Conservation (phyloP, 129 eudicot genomes). For the Erigeron canadensis region DNA sequence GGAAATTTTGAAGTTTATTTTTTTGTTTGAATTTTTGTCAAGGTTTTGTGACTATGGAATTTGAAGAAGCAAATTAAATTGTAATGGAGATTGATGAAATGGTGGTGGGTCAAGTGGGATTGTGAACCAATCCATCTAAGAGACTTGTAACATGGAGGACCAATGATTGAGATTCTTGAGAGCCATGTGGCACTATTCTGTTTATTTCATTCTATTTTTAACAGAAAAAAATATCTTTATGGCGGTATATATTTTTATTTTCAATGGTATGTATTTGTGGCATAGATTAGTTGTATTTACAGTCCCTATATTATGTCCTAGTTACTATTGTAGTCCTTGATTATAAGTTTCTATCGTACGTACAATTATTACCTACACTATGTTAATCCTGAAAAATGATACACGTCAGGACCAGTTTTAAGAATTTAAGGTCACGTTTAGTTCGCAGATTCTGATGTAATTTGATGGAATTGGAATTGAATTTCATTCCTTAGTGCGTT, state of each 20-base stretch:
- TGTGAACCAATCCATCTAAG: slow-evolving; percentile 47
- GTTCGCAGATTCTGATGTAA: too few species aligned
- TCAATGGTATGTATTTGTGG: slow-evolving; percentile 12
- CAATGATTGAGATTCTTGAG: slow-evolving; percentile 37
- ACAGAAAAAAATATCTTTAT: slow-evolving; percentile 20
- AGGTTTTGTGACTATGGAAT: background rate
- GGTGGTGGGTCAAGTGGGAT: slow-evolving; percentile 38
- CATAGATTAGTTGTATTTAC: slow-evolving; percentile 1
- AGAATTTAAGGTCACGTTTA: too few species aligned
- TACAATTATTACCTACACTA: background rate
- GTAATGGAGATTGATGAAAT: background rate
- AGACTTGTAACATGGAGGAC: slow-evolving; percentile 39
- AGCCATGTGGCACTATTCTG: slow-evolving; percentile 37
- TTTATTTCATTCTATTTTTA: background rate
- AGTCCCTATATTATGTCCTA: background rate
- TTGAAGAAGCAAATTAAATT: background rate
- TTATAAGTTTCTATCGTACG: background rate
- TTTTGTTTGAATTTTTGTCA: background rate
- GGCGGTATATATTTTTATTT: slow-evolving; percentile 16
- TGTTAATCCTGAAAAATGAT: background rate
- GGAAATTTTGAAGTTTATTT: background rate
- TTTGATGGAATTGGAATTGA: too few species aligned
- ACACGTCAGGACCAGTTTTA: too few species aligned
- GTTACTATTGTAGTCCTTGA: background rate
- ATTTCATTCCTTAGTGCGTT: too few species aligned